Evolutionary conservation across 1,284 basidiomycete genomes (phyloP).

Genomic region (Cutaneotrichosporon mucoides): DNA sequence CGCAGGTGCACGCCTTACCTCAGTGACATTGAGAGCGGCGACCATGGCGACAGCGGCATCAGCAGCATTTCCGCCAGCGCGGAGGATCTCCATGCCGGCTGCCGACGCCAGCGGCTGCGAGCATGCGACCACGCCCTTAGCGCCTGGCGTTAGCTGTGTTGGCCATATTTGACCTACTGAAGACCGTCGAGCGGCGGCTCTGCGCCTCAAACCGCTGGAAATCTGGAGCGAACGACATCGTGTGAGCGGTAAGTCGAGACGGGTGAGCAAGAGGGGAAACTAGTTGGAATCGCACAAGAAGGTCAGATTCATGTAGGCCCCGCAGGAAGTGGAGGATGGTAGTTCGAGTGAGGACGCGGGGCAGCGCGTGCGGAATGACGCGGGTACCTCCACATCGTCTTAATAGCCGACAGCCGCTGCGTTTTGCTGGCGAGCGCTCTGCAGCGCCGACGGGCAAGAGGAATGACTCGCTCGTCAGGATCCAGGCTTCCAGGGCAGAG

Average conservation of each 20-base stretch:
- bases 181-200: constrained; percentile 26
- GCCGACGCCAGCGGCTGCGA: constrained; percentile 81
- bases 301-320: too few relatives aligned
- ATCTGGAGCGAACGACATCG: constrained; percentile 1
- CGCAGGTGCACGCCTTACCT: constrained; percentile 66
- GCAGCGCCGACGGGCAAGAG: too few relatives aligned
- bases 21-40: constrained; percentile 80
- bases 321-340: too few relatives aligned
- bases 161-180: constrained; percentile 57
- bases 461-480: too few relatives aligned
- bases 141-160: constrained; percentile 70
- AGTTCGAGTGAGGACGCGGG: too few relatives aligned
- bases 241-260: not conserved
- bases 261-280: constrained; percentile 3
- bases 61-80: constrained; percentile 82
- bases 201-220: constrained; percentile 18
- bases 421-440: too few relatives aligned
- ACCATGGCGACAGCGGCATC: constrained; percentile 76
- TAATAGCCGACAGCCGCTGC: too few relatives aligned
- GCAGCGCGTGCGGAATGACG: too few relatives aligned
- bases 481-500: too few relatives aligned
- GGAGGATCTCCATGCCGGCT: constrained; percentile 76
- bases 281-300: too few relatives aligned
- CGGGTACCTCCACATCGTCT: too few relatives aligned
- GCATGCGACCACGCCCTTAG: constrained; percentile 76